These are phyloP conservation scores for Iris macrosiphon DNA, from an alignment of 106 monocot genomes.

Conservation along the genomic window DNA sequence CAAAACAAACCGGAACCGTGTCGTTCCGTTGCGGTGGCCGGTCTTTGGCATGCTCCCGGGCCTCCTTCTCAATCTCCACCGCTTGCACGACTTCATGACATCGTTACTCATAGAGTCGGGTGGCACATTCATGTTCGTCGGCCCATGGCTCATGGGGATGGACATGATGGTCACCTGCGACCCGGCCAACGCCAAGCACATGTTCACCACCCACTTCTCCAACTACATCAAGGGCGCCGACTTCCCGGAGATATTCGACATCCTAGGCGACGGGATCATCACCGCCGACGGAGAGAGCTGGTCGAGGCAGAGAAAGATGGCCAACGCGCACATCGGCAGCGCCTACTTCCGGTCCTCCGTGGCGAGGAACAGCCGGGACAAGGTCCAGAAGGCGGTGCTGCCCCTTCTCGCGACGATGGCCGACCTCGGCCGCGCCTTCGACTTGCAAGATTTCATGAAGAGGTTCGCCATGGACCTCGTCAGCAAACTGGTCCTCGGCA, in stretches of 20 bases:
- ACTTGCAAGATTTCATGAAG: constrained; percentile 2
- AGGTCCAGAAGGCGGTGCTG: background rate
- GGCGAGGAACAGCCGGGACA: background rate
- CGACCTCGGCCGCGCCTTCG: background rate
- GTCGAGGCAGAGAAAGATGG: background rate
- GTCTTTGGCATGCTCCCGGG: background rate
- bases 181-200: background rate
- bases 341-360: background rate
- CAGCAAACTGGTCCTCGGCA: background rate
- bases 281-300: background rate
- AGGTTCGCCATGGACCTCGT: background rate
- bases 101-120: background rate
- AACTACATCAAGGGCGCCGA: constrained; percentile 1
- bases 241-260: constrained; percentile 4
- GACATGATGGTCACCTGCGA: background rate
- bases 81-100: constrained; percentile 1
- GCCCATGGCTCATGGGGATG: background rate
- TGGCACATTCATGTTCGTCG: background rate
- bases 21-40: no score
- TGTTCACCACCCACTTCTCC: background rate
- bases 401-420: background rate
- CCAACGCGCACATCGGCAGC: background rate
- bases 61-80: background rate
- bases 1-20: no score
- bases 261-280: constrained; percentile 5